Base-by-base conservation (phyloP, 768 basidiomycete species). In the Sistotremastrum niveocremeum region DNA sequence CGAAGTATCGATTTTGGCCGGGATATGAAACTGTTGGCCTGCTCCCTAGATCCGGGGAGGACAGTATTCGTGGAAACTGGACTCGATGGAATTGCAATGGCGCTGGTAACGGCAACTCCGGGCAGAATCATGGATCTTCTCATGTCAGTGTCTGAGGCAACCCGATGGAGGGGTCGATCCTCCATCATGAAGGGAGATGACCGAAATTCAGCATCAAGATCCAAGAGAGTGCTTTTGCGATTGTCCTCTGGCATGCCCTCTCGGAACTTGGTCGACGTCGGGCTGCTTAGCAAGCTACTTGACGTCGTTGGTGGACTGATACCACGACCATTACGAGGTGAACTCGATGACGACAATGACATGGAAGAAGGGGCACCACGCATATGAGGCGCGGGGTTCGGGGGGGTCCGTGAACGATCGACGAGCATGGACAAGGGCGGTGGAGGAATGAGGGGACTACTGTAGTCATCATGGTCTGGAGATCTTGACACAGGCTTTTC, bases 371-470 rank as follows among this genome's bases (percentile, higher is more conserved):
- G 20, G 20, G 20, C 20, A 20, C 20, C 20, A 20, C 20, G 20
- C 20, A 20, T 20, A 20, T 20, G 20, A 20, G 20, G 20, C 20
- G 57, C 46, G 28, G 60, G 12, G 56, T 47, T 44, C 62, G 69
- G 59, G 49, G 66, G 55, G 29, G 62, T 53, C 42, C 65, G 73
- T 45, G 62, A 68, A 34, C 78, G 75, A 49, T 62, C 65, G 2
- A 89, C 88, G 41, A 97, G 73, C 63, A 90, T 93, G 0, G 88
- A 88, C 44, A 98, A 58, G 4, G 89, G 83, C 4, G 94, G 94
- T 3, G 94, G 94, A 1, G 93, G 94, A 3, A 84, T 79, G 37
- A 95, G 67, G 3, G 87, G 90, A 6, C 70, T 61, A 52, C 84
- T 77, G 54, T 89, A 85, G 3, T 85, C 81, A 6, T 59, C 56